Base-by-base conservation (phyloP, 169 alveolate species). In the Eimeria maxima region DNA sequence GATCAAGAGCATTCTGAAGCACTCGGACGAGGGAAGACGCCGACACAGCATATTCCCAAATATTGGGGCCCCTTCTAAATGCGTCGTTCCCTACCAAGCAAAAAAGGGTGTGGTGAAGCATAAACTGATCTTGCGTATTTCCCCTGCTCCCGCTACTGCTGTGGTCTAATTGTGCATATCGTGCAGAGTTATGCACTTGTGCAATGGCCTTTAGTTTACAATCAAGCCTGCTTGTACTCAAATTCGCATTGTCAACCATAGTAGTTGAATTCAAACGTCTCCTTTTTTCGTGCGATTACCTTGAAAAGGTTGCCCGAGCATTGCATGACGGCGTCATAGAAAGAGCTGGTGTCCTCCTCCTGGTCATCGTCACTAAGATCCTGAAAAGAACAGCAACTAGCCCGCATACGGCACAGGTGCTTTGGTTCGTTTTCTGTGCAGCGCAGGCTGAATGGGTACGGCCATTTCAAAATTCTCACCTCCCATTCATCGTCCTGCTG, bases 301-400 rank as follows among this genome's bases (percentile, higher is more conserved):
- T 93, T 93, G 96, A 80, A 93, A 42, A 93, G 60, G 60, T 57
- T 57, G 44, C 96, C 96, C 18, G 93, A 33, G 65, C 92, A 53
- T 57, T 93, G 96, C 96, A 93, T 93, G 74, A 69, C 93, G n/a
- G 96, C 74, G 88, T 93, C 96, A 65, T 93, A 93, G 89, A 63
- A 87, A 42, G 78, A 69, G n/a, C 86, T 69, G n/a, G 89, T 78
- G 44, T 53, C 88, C 29, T 93, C 96, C 10, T 80, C 78, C 2
- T 63, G 78, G 8, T 81, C 96, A 60, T 92, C 95, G 20, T 93
- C 96, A 60, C 76, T 88, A 44, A 81, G 60, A 53, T 92, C 88
- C 95, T 92, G 95, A 45, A 90, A 29, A 45, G 65, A 38, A 65
- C 63, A 20, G n/a, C 87, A 76, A 18, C 20, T 7, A 24, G 45